These are phyloP conservation scores for Endothia cerciana DNA, from an alignment of 2,329 filamentous ascomycete species.

Conservation along the genomic window DNA sequence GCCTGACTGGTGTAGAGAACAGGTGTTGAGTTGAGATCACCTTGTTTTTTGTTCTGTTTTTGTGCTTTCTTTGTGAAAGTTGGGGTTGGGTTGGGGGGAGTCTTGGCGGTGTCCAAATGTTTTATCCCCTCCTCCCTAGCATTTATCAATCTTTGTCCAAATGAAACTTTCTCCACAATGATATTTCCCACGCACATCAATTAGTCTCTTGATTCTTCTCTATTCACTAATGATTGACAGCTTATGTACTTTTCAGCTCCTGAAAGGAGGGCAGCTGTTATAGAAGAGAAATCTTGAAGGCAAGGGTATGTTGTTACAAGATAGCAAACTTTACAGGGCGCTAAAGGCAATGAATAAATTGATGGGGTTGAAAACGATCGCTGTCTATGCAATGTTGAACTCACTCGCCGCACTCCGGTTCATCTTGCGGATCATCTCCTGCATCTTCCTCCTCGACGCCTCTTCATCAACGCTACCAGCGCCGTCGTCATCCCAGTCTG, in stretches of 20 bases:
- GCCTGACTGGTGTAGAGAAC: not conserved
- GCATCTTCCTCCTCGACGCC: constrained; percentile 66
- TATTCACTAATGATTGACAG: too few relatives aligned
- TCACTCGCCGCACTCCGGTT: constrained; percentile 56
- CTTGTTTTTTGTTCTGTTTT: not conserved
- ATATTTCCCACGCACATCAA: too few relatives aligned
- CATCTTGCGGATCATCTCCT: constrained; percentile 62
- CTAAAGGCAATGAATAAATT: not conserved
- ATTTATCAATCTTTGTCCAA: too few relatives aligned
- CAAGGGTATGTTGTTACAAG: not conserved
- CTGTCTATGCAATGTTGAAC: constrained; percentile 62
- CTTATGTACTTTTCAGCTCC: too few relatives aligned
- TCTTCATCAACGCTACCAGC: constrained; percentile 55
- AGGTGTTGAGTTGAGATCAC: constrained; percentile 1
- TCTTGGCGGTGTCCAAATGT: not conserved
- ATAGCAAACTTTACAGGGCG: not conserved
- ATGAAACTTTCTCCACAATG: too few relatives aligned
- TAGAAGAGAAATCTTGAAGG: not conserved
- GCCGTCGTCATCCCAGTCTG: constrained; percentile 46
- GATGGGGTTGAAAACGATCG: not conserved
- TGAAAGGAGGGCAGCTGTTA: not conserved
- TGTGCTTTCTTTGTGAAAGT: not conserved
- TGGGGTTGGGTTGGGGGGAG: not conserved
- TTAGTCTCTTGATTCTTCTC: too few relatives aligned
- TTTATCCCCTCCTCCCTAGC: too few relatives aligned